Base-by-base conservation (phyloP, 257 asterid species). In the Misopates orontium region DNA sequence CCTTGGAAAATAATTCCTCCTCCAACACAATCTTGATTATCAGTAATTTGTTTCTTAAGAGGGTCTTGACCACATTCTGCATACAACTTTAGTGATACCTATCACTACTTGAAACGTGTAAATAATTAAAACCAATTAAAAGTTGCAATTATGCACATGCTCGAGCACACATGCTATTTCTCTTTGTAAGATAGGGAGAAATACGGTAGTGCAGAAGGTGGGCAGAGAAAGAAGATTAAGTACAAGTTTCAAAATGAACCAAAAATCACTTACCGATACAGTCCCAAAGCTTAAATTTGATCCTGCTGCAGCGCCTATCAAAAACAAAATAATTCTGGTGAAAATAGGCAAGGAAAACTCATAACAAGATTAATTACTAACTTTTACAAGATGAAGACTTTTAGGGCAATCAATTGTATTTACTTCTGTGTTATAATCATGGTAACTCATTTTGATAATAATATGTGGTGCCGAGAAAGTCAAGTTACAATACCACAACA, bases 261-360 rank as follows among this genome's bases (percentile, higher is more conserved):
- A 62, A 42, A 49, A 57, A 24, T 68, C 69, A 89, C 96, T 90
- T 79, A 93, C 98, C 5, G 95, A 79, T 74, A 61, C 51, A 61
- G 86, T 79, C 75, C 86, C 92, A 64, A 90, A 90, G 88, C 99
- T 93, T 60, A 87, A 76, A 73, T 97, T 95, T 24, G 97, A 87
- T 77, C 93, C 94, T 49, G 80, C 60, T 68, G 83, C 85, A 71
- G 95, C 85, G 70, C 97, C 97, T 93, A 64, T 41, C 52, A 76
- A 71, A 68, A 78, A 62, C 16, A 79, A 66, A 19, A 70, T 28
- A 18, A 49, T 47, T 47, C 21, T 40, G 36, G 65, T 64, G 55
- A 76, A 48, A 55, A 64, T 18, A 21, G 32, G 67, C 63, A 59
- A 56, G 41, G 18, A 22, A 14, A 72, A 50, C 48, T 40, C 13